These are phyloP conservation scores for Ophiostoma australiae DNA, from an alignment of 2,329 filamentous ascomycete genomes.

Conservation along the genomic window DNA sequence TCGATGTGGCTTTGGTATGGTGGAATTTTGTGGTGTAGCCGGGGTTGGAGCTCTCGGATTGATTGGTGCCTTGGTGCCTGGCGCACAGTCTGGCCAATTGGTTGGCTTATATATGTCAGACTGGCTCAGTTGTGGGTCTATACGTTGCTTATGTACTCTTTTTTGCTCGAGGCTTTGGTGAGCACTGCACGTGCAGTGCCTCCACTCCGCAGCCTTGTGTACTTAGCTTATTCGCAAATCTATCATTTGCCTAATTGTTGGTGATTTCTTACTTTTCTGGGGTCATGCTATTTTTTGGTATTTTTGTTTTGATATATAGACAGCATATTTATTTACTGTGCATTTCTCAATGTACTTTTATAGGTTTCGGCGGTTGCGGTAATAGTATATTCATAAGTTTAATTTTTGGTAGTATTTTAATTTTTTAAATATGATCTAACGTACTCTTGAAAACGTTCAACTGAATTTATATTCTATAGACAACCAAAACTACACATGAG, in stretches of 20 bases:
- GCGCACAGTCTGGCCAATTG: conserved; percentile 16
- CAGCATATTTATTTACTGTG: no score
- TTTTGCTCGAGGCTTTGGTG: neutral
- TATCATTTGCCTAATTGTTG: neutral
- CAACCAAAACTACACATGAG: no score
- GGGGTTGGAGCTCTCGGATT: neutral
- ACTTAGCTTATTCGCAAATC: neutral
- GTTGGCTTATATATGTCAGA: conserved; percentile 19
- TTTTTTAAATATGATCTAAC: no score
- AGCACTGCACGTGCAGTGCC: neutral
- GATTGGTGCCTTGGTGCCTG: conserved; percentile 21
- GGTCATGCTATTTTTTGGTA: neutral
- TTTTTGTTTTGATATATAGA: no score
- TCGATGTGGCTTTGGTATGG: conserved; percentile 1
- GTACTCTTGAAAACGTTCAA: no score
- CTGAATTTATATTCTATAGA: no score
- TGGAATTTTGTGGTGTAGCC: conserved; percentile 4
- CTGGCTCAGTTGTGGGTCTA: neutral
- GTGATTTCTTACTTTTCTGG: neutral
- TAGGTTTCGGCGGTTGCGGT: no score
- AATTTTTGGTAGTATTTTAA: no score
- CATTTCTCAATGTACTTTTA: no score
- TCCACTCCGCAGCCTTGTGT: conserved; percentile 3
- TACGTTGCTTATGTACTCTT: neutral
- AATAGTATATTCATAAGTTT: no score